These are phyloP conservation scores for Starmerella stigmatis DNA, from an alignment of 805 yeast species.

Conservation along the genomic window DNA sequence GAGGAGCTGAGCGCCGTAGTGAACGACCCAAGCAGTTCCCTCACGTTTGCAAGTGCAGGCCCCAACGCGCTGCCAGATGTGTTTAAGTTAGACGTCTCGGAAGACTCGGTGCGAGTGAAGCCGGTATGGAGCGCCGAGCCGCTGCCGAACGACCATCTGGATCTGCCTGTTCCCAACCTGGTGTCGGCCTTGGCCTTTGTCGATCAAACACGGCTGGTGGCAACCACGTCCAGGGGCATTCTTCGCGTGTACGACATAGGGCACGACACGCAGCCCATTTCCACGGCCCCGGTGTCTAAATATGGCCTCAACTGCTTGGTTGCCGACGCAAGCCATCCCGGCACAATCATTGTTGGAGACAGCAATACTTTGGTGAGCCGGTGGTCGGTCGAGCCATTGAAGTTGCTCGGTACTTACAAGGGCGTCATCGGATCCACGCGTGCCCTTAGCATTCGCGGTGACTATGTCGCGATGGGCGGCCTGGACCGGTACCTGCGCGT, in stretches of 20 bases:
- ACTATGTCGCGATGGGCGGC: constrained; percentile 62
- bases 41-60: constrained; percentile 74
- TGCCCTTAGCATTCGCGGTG: constrained; percentile 25
- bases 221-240: constrained; percentile 68
- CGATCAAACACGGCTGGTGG: constrained; percentile 42
- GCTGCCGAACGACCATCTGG: constrained; percentile 69
- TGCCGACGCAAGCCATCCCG: constrained; percentile 29
- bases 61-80: constrained; percentile 62
- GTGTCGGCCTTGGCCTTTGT: constrained; percentile 47
- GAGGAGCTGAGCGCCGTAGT: constrained; percentile 11
- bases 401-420: constrained; percentile 55
- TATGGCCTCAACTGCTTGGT: constrained; percentile 41
- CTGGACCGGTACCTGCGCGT: constrained; percentile 79
- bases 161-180: constrained; percentile 76
- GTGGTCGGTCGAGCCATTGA: constrained; percentile 20
- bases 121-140: constrained; percentile 62
- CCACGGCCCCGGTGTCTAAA: constrained; percentile 44
- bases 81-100: constrained; percentile 27
- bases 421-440: constrained; percentile 70
- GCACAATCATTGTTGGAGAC: constrained; percentile 59
- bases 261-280: constrained; percentile 46
- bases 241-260: constrained; percentile 61
- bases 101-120: constrained; percentile 26
- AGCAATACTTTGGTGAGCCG: constrained; percentile 52
- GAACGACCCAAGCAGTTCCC: constrained; percentile 38